phyloP scores from a whole-genome alignment of 768 basidiomycete species.

The Hericium coralloides region DNA sequence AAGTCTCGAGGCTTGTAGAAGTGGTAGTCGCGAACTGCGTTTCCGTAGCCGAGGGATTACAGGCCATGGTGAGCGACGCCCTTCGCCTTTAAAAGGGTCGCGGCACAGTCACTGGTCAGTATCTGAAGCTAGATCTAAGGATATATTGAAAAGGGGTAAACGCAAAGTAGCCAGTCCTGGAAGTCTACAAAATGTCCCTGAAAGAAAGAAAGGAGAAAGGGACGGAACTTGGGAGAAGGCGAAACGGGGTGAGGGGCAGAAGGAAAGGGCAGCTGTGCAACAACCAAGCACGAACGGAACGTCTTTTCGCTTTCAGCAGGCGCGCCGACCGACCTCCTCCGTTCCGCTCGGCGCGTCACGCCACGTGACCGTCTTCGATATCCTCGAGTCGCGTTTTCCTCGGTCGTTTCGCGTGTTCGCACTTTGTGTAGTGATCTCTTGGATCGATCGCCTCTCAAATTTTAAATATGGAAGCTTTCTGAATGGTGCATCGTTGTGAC shows the following conservation, averaged over 20 bases:
- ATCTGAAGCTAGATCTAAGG: neutral
- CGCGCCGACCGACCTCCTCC: neutral
- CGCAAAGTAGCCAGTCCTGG: neutral
- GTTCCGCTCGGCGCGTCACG: neutral
- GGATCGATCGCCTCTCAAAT: no score
- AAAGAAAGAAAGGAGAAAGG: neutral
- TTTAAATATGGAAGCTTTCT: no score
- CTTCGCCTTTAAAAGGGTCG: neutral
- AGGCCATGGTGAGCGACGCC: slow-evolving; percentile 6
- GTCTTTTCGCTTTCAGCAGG: neutral
- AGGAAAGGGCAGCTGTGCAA: neutral
- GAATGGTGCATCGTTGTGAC: no score
- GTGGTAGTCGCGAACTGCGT: slow-evolving; percentile 9
- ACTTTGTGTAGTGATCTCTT: no score
- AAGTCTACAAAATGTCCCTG: neutral
- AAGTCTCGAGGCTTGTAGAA: slow-evolving; percentile 7
- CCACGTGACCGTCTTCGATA: neutral
- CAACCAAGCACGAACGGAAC: neutral
- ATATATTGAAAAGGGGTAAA: neutral
- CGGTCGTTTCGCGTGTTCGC: neutral
- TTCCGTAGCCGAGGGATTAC: slow-evolving; percentile 5
- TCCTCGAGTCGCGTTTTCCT: neutral
- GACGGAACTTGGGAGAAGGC: neutral
- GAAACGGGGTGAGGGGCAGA: neutral
- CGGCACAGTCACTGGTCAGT: neutral